These are phyloP conservation scores for Umbellularia californica DNA, from an alignment of 164 flowering plant species.

Conservation along the genomic window DNA sequence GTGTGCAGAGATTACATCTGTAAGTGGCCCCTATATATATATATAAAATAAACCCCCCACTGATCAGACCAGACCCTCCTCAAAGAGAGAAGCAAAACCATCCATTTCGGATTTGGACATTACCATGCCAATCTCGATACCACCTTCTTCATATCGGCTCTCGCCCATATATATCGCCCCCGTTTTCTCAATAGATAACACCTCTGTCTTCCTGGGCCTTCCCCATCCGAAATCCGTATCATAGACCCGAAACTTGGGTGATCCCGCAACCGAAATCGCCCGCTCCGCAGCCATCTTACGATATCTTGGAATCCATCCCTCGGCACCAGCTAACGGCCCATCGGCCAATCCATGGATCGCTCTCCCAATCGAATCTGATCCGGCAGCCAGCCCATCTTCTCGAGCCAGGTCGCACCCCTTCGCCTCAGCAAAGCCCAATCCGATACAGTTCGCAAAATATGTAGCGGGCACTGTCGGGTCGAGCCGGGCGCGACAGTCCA, in stretches of 20 bases:
- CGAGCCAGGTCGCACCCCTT: conserved; percentile 16
- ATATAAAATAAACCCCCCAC: too few species aligned
- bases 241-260: conserved; percentile 8
- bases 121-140: conserved; percentile 29
- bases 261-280: conserved; percentile 7
- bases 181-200: conserved; percentile 20
- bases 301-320: background rate
- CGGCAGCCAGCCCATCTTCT: conserved; percentile 27
- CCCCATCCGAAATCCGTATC: conserved; percentile 17
- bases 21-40: too few species aligned
- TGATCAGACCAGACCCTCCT: conserved; percentile 13
- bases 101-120: conserved; percentile 23
- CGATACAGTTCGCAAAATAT: conserved; percentile 53
- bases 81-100: conserved; percentile 22
- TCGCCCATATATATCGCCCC: conserved; percentile 30
- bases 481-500: conserved; percentile 30
- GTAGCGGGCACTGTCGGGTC: conserved; percentile 25
- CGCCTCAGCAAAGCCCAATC: background rate
- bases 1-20: too few species aligned
- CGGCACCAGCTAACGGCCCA: background rate
- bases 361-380: conserved; percentile 22
- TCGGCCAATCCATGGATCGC: conserved; percentile 14
- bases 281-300: background rate
- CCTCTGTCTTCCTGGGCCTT: conserved; percentile 23
- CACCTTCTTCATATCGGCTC: conserved; percentile 27